These are phyloP conservation scores for Linnemannia zychae DNA, from an alignment of 192 early-diverging fungal species.

Conservation along the genomic window DNA sequence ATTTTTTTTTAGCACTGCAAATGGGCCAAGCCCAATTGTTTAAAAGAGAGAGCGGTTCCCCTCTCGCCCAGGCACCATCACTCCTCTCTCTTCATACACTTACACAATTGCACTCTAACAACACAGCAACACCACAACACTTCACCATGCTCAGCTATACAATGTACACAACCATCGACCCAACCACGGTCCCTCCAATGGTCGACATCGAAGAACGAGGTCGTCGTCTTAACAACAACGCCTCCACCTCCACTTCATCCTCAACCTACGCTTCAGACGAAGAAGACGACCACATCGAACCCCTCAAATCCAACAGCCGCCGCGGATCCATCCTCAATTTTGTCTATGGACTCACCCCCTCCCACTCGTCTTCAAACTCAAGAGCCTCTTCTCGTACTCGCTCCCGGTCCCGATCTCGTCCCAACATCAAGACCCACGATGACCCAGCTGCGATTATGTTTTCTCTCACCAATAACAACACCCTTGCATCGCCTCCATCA, in stretches of 20 bases:
- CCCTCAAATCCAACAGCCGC: slow-evolving; percentile 9
- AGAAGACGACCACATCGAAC: slow-evolving; percentile 5
- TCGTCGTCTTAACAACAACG: slow-evolving; percentile 13
- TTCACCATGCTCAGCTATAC: not conserved
- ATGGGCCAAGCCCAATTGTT: not conserved
- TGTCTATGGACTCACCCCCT: slow-evolving; percentile 13
- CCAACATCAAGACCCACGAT: not conserved
- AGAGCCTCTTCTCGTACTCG: slow-evolving; percentile 25
- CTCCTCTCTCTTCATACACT: too few relatives aligned
- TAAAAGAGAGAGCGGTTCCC: too few relatives aligned
- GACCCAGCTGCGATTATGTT: not conserved
- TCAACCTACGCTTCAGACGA: not conserved
- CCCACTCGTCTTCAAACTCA: not conserved
- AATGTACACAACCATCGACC: slow-evolving; percentile 12
- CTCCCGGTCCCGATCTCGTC: slow-evolving; percentile 26
- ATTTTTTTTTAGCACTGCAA: not conserved
- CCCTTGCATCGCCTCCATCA: not conserved
- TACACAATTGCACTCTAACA: not conserved
- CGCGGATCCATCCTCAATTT: slow-evolving; percentile 27
- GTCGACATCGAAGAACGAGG: slow-evolving; percentile 16
- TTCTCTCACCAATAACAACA: not conserved
- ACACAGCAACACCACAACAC: not conserved
- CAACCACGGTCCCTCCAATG: slow-evolving; percentile 1
- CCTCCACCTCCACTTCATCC: not conserved
- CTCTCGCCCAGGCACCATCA: too few relatives aligned